Evolutionary conservation across 176 grass and related monocot species (phyloP).

Genomic region (Zoysia pacifica): DNA sequence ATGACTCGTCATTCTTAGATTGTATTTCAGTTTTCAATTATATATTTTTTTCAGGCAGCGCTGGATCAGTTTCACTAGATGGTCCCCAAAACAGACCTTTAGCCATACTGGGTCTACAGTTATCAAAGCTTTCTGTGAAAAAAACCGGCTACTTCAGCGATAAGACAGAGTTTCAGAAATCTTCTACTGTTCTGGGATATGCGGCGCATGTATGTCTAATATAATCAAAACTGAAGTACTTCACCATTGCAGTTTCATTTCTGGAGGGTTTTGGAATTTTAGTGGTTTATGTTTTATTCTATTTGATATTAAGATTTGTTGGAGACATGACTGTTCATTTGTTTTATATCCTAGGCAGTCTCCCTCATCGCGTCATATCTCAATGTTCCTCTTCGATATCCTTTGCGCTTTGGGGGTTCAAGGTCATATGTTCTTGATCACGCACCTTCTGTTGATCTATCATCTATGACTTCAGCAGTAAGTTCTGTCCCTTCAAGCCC

Average conservation of each 20-base stretch:
- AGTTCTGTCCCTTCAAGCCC: conserved; percentile 39
- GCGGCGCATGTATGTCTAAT: conserved; percentile 75
- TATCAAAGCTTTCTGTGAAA: conserved; percentile 59
- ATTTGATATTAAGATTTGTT: conserved; percentile 10
- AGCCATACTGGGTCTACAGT: conserved; percentile 68
- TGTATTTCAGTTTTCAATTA: conserved; percentile 26
- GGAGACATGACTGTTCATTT: conserved; percentile 27
- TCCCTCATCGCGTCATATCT: conserved; percentile 78
- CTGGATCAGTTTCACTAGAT: conserved; percentile 42
- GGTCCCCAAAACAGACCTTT: conserved; percentile 50
- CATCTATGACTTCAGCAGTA: conserved; percentile 41
- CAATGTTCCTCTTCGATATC: conserved; percentile 82
- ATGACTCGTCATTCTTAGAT: not conserved
- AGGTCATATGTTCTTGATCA: conserved; percentile 75
- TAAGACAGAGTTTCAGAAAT: conserved; percentile 71
- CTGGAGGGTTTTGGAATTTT: not conserved
- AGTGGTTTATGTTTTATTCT: not conserved
- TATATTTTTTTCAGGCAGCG: conserved; percentile 57
- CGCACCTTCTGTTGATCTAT: conserved; percentile 66
- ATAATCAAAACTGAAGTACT: conserved; percentile 1
- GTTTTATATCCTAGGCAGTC: conserved; percentile 59
- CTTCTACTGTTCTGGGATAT: conserved; percentile 77
- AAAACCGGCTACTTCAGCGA: conserved; percentile 77
- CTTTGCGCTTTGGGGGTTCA: conserved; percentile 82
- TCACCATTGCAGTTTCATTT: not conserved